Percentiles rank a stretch among this genome's conserved stretches.
Conservation (phyloP, 2,329 filamentous ascomycete species). For the Cylindrodendrum hubeiense region DNA sequence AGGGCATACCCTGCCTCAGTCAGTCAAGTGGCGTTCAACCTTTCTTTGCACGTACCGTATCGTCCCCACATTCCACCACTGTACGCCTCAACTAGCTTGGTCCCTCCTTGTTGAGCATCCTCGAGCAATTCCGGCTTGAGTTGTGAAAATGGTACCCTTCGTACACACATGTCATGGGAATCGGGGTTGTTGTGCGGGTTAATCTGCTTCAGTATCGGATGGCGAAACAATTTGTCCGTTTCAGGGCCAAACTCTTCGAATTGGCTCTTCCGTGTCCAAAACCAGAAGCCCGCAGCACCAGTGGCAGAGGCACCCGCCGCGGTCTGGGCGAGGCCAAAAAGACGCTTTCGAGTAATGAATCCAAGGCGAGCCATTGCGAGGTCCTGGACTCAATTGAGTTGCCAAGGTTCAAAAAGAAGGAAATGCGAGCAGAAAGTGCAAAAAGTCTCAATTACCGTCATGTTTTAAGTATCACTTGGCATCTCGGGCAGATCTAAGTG, state of each 20-base stretch:
- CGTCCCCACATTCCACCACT: constrained; percentile 36
- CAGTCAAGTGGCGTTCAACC: not conserved
- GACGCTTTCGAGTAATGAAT: not conserved
- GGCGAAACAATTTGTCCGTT: constrained; percentile 23
- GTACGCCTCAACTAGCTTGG: constrained; percentile 31
- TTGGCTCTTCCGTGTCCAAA: constrained; percentile 34
- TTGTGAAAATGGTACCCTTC: constrained; percentile 21
- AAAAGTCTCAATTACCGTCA: not conserved
- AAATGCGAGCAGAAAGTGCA: not conserved
- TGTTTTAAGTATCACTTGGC: not conserved
- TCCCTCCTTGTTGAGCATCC: constrained; percentile 32
- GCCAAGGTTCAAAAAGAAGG: no score
- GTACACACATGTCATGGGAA: constrained; percentile 35
- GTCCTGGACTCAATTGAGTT: no score
- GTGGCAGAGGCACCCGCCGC: constrained; percentile 14
- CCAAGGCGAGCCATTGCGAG: constrained; percentile 1
- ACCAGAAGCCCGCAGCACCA: constrained; percentile 23
- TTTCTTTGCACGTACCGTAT: constrained; percentile 27
- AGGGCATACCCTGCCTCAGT: constrained; percentile 14
- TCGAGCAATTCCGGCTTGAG: constrained; percentile 22
- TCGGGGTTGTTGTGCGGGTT: constrained; percentile 38
- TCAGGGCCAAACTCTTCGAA: constrained; percentile 36
- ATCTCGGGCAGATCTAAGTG: not conserved
- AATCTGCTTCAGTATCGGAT: constrained; percentile 27
- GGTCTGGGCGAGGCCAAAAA: not conserved